Evolutionary conservation across 352 stramenopile genomes (phyloP).

Genomic region (Phytopythium boreale): DNA sequence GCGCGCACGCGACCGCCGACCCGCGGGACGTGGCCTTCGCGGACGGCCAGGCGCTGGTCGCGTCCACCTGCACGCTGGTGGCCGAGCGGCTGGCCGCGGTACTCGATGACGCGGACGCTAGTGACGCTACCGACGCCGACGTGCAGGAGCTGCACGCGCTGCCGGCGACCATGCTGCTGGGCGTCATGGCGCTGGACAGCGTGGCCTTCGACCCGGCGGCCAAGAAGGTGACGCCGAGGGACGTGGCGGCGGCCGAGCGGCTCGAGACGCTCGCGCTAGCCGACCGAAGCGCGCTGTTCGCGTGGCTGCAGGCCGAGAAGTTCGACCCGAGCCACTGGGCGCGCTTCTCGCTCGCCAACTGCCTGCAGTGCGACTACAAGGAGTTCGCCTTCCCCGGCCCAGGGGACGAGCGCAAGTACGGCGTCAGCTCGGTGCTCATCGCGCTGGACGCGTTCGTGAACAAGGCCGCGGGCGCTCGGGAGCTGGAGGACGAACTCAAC

Average conservation of each 20-base stretch:
- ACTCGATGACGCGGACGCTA: conserved; percentile 1
- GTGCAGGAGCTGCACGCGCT: conserved; percentile 23
- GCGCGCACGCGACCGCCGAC: conserved; percentile 33
- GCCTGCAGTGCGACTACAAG: conserved; percentile 80
- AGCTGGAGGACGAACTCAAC: conserved; percentile 26
- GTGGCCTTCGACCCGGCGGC: conserved; percentile 71
- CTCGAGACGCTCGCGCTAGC: conserved; percentile 50
- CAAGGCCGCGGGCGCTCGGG: conserved; percentile 32
- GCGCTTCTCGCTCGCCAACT: conserved; percentile 58
- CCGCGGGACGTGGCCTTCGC: conserved; percentile 67
- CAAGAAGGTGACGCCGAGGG: conserved; percentile 74
- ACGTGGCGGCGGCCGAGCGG: conserved; percentile 33
- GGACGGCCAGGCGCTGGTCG: conserved; percentile 61
- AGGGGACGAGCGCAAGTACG: conserved; percentile 25
- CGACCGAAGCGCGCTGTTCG: conserved; percentile 41
- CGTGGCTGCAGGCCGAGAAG: conserved; percentile 68
- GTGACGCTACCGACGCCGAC: background rate
- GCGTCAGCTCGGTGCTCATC: conserved; percentile 65
- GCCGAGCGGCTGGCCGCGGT: conserved; percentile 44
- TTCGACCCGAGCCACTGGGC: conserved; percentile 64
- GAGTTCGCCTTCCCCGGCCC: conserved; percentile 41
- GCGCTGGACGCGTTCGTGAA: conserved; percentile 42
- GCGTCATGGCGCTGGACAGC: conserved; percentile 74
- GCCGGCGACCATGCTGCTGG: conserved; percentile 71
- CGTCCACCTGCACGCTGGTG: conserved; percentile 78